Percentiles rank a stretch among this genome's conserved stretches.
Evolutionary conservation across 495 filamentous ascomycete species (phyloP).

Genomic region (Podospora didyma): DNA sequence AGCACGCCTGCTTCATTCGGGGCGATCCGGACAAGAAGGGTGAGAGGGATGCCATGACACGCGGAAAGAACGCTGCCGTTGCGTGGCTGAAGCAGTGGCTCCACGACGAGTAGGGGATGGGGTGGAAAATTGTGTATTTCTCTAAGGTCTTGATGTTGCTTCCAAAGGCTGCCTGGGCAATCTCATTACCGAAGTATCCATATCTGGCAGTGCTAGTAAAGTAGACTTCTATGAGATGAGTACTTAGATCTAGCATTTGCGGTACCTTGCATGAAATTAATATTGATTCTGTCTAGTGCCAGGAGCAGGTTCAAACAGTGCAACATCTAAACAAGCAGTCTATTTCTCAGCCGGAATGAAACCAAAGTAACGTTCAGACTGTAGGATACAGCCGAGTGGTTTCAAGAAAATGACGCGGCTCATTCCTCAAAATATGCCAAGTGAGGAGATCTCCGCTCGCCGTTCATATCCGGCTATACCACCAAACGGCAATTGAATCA

Average conservation of each 20-base stretch:
- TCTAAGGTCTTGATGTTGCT: no score
- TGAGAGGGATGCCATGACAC: slow-evolving; percentile 43
- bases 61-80: slow-evolving; percentile 43
- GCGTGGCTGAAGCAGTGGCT: slow-evolving; percentile 40
- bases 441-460: neutral
- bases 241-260: no score
- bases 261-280: no score
- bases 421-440: neutral
- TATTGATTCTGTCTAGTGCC: no score
- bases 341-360: no score
- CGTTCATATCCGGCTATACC: neutral
- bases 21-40: slow-evolving; percentile 39
- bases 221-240: no score
- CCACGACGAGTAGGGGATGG: slow-evolving; percentile 1
- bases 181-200: no score
- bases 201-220: no score
- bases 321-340: neutral
- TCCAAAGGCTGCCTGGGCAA: no score
- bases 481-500: neutral
- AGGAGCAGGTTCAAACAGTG: no score
- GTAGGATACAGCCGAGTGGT: neutral
- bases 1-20: slow-evolving; percentile 47
- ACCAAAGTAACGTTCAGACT: neutral
- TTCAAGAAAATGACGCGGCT: neutral
- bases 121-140: neutral